A percentile compares a stretch with the other conserved stretches of the same genome.
These are phyloP conservation scores for Lactifluus subvellereus DNA, from an alignment of 768 basidiomycete genomes.

Conservation along the genomic window DNA sequence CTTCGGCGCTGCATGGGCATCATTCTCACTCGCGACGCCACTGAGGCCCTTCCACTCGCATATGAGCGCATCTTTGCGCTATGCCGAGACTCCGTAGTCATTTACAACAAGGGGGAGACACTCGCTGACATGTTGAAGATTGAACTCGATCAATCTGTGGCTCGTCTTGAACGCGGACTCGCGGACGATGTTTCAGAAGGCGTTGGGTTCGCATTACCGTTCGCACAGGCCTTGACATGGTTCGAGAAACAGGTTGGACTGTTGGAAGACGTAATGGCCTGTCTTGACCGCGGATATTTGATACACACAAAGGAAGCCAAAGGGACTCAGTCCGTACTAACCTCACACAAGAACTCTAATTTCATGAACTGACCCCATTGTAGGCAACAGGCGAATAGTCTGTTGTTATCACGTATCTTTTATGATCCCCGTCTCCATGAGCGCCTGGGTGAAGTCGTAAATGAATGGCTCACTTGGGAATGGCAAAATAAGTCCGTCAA, in stretches of 20 bases:
- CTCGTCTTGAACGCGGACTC: conserved; percentile 39
- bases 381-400: conserved; percentile 16
- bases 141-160: conserved; percentile 54
- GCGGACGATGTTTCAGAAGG: conserved; percentile 26
- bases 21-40: conserved; percentile 31
- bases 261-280: conserved; percentile 5
- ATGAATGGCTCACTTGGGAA: conserved; percentile 23
- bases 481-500: conserved; percentile 19
- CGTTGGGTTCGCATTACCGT: conserved; percentile 52
- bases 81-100: conserved; percentile 50
- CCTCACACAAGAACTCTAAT: not conserved
- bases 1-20: conserved; percentile 36
- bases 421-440: not conserved
- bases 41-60: conserved; percentile 38
- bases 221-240: conserved; percentile 54
- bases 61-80: conserved; percentile 53
- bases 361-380: not conserved
- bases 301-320: conserved; percentile 35
- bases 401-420: conserved; percentile 14
- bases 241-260: conserved; percentile 58
- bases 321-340: conserved; percentile 26
- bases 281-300: conserved; percentile 7
- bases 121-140: conserved; percentile 53
- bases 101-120: conserved; percentile 48
- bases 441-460: not conserved